Base-by-base conservation (phyloP, 2,329 filamentous ascomycete genomes). In the Dothistroma pini region DNA sequence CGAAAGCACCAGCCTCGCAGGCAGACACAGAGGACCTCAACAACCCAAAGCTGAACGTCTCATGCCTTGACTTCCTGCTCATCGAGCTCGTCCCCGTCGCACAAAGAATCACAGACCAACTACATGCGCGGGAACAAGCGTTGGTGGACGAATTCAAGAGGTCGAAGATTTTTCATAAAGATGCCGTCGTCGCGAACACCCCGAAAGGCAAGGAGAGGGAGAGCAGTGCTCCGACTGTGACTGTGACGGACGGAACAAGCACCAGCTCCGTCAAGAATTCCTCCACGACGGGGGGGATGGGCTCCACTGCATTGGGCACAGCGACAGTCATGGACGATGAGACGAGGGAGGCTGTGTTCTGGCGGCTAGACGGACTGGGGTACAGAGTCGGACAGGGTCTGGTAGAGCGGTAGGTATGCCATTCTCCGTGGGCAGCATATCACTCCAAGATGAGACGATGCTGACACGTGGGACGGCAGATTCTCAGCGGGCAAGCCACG, bases 61-160 rank as follows among this genome's bases (percentile, higher is more conserved):
- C 93, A 53, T 92, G 90, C 75, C 86, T 99, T 70, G 95, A 99
- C 77, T 89, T 99, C 69, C 85, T 99, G 59, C 85, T 99, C 69
- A 97, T 97, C 74, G 95, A 99, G 80, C 86, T 99, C 58, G 95
- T 99, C 16, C 95, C 95, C 44, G 89, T 97, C 81, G 90, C 93
- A 5, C 91, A 96, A 76, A 87, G 95, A 66, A 83, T 97, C 64
- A 88, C 91, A 22, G 85, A 87, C 71, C 88, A 95, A 71, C 81
- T 91, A 4, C 85, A 86, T 61, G 78, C 78, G 32, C 74, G 77
- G 56, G 75, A 82, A 62, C 75, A 80, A 65, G 76, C 76, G 25
- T 63, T 80, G 63, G 59, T 68, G 49, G 70, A 70, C 56, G 68
- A 72, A 29, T 72, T 71, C 60, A 60, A 66, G 22, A 64, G 63